A percentile compares a stretch with the other conserved stretches of the same genome.
These are phyloP conservation scores for Pseudocercospora fuligena DNA, from an alignment of 2,329 filamentous ascomycete genomes.

Conservation along the genomic window DNA sequence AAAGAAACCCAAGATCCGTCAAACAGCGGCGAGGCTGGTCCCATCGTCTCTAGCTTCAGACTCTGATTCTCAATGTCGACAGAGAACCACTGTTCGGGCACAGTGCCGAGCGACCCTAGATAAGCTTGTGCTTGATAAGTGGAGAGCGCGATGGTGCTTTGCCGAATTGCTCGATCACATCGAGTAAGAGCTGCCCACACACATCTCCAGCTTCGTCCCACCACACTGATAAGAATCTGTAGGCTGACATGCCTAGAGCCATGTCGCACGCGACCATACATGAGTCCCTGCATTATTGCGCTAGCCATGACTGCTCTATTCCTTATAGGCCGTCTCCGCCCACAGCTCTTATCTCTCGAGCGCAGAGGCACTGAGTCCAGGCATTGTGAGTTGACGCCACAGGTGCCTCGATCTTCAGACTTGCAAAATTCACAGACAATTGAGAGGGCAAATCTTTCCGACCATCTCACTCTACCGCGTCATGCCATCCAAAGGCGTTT, in stretches of 20 bases:
- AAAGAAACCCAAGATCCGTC: too few relatives aligned
- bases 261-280: conserved; percentile 4
- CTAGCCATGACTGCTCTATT: background rate
- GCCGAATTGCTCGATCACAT: background rate
- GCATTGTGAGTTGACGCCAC: background rate
- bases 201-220: background rate
- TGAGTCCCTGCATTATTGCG: background rate
- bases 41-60: background rate
- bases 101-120: background rate
- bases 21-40: too few relatives aligned
- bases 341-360: background rate
- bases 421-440: background rate
- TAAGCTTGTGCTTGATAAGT: background rate
- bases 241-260: background rate
- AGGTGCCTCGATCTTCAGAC: background rate
- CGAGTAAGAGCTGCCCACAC: background rate
- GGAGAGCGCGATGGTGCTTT: background rate
- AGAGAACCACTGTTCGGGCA: background rate
- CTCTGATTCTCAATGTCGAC: background rate
- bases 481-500: background rate
- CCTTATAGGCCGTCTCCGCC: conserved; percentile 6
- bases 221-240: background rate
- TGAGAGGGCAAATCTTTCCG: background rate
- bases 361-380: background rate
- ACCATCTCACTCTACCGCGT: background rate